phyloP scores from a whole-genome alignment of 306 rosid species.

The Vicia sativa region DNA sequence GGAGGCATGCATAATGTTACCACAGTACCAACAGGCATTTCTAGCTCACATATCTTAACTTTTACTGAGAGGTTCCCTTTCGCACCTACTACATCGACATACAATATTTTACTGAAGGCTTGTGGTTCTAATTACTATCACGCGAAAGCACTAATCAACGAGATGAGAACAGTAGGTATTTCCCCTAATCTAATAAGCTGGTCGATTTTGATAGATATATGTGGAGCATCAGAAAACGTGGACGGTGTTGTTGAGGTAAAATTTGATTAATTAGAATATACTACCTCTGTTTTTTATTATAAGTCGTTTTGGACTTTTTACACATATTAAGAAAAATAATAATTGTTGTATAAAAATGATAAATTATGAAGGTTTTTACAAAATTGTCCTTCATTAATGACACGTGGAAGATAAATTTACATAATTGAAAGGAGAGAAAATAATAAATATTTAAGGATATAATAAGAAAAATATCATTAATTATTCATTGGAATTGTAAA shows the following conservation, averaged over 20 bases:
- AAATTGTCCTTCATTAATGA: too few relatives aligned
- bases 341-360: too few relatives aligned
- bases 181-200: conserved; percentile 85
- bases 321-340: too few relatives aligned
- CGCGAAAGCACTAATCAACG: conserved; percentile 77
- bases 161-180: conserved; percentile 76
- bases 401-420: too few relatives aligned
- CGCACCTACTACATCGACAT: conserved; percentile 74
- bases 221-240: conserved; percentile 65
- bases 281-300: too few relatives aligned
- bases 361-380: too few relatives aligned
- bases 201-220: conserved; percentile 83
- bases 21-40: conserved; percentile 42
- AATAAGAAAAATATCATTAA: too few relatives aligned
- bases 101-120: conserved; percentile 90
- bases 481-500: too few relatives aligned
- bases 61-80: conserved; percentile 66
- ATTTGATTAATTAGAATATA: conserved; percentile 24
- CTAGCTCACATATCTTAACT: conserved; percentile 52
- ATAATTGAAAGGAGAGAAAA: too few relatives aligned
- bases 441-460: too few relatives aligned
- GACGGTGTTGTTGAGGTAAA: conserved; percentile 82
- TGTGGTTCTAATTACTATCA: conserved; percentile 90
- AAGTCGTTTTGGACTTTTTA: too few relatives aligned
- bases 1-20: conserved; percentile 26